Conservation (phyloP, 2,329 filamentous ascomycete genomes). For the Monilinia vaccinii-corymbosi region DNA sequence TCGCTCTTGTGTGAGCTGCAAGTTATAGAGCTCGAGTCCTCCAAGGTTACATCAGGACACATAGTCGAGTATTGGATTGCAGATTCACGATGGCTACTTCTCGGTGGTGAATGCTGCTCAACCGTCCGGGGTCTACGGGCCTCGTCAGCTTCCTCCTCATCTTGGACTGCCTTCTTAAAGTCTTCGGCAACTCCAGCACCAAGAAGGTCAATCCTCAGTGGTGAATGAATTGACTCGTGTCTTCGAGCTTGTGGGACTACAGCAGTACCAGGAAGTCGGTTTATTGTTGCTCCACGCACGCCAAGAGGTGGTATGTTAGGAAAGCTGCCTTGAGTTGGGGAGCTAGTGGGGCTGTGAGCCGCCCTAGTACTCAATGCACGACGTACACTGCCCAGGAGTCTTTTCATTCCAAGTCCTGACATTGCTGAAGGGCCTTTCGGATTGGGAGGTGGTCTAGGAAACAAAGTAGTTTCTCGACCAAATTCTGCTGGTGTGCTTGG, state of each 20-base stretch:
- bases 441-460: constrained; percentile 30
- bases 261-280: constrained; percentile 50
- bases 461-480: constrained; percentile 46
- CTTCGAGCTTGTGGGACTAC: constrained; percentile 48
- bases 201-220: constrained; percentile 69
- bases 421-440: constrained; percentile 48
- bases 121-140: constrained; percentile 15
- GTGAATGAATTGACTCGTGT: constrained; percentile 38
- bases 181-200: constrained; percentile 71
- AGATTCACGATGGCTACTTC: constrained; percentile 14
- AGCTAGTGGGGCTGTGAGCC: constrained; percentile 21
- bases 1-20: constrained; percentile 19
- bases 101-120: constrained; percentile 18
- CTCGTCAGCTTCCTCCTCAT: constrained; percentile 43
- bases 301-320: constrained; percentile 29
- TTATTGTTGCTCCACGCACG: constrained; percentile 40
- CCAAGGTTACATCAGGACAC: constrained; percentile 21
- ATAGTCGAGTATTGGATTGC: constrained; percentile 21
- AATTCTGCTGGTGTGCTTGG: constrained; percentile 38
- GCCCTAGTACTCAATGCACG: constrained; percentile 60
- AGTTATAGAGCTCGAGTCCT: constrained; percentile 12
- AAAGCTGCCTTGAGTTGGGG: constrained; percentile 30
- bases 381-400: constrained; percentile 76
- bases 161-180: constrained; percentile 66
- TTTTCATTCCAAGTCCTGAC: constrained; percentile 71